Base-by-base conservation (phyloP, 192 early-diverging fungal species). In the Coemansia sp. region DNA sequence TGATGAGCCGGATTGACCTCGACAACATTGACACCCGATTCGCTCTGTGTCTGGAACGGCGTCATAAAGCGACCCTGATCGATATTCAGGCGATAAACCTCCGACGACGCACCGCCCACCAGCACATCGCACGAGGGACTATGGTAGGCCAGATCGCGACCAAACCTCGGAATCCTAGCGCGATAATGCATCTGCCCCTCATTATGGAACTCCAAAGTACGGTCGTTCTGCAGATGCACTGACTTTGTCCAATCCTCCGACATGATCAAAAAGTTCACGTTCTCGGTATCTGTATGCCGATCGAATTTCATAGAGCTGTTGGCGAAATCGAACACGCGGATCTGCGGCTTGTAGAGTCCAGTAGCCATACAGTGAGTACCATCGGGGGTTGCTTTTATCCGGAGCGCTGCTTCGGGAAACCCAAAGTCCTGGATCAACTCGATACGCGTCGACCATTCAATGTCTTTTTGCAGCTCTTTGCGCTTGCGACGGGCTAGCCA, bases 301-400 rank as follows among this genome's bases (percentile, higher is more conserved):
- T 99, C 96, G 77, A 99, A 97, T 81, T 99, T 99, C 93, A 99
- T 96, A 16, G 95, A 89, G 83, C 96, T 87, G 69, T 99, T 91
- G 10, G 89, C 71, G 69, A 92, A 94, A 52, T 99, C 97, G 65
- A 86, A 99, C 0, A 97, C 94, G 58, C 97, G 88, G 69, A 99
- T 93, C 73, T 97, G 97, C 23, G 96, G 96, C 78, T 99, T 94
- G 84, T 99, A 98, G n/a, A 96, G 92, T 85, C 95, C 96, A 6
- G 94, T 98, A 2, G 94, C 97, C 75, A 99, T 89, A 43, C 91
- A 88, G 81, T 89, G 90, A 55, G 93, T 88, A 46, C 94, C 91
- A 74, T 99, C 97, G 13, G 84, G 74, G 0, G 97, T 97, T 16
- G 86, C 84, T 68, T 92, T 93, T 59, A 99, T 87, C 60, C 88